Conservation (phyloP, 2,329 filamentous ascomycete species). For the Emergomyces pasteurianus region DNA sequence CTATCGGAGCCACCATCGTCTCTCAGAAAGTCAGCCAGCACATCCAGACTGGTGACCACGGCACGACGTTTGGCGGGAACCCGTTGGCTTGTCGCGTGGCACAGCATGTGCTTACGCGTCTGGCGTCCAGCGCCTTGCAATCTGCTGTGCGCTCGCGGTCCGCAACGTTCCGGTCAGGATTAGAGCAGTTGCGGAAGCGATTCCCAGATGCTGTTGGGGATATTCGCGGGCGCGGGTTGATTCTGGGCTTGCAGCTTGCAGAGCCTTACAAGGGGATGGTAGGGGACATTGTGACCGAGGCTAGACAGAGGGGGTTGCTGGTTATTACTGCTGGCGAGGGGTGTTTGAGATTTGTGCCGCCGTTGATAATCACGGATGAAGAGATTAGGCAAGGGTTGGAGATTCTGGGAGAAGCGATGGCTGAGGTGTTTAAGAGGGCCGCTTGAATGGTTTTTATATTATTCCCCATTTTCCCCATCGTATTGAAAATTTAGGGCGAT, state of each 20-base stretch:
- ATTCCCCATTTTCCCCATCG: background rate
- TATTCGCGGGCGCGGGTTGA: slow-evolving; percentile 69
- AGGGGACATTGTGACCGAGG: slow-evolving; percentile 61
- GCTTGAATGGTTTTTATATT: background rate
- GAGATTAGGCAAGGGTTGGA: slow-evolving; percentile 69
- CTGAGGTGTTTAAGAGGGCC: slow-evolving; percentile 37
- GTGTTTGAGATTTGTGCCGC: slow-evolving; percentile 83
- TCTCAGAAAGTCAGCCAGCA: slow-evolving; percentile 56
- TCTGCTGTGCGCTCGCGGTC: slow-evolving; percentile 57
- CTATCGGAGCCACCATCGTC: slow-evolving; percentile 71
- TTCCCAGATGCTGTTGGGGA: slow-evolving; percentile 66
- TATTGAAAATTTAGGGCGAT: background rate
- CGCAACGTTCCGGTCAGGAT: slow-evolving; percentile 45
- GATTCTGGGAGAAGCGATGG: slow-evolving; percentile 60
- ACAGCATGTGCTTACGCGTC: slow-evolving; percentile 68
- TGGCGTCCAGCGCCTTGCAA: slow-evolving; percentile 61
- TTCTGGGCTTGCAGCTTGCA: slow-evolving; percentile 73
- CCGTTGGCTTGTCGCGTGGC: slow-evolving; percentile 74
- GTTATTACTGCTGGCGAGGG: slow-evolving; percentile 90
- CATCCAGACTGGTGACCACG: slow-evolving; percentile 69
- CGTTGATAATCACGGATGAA: slow-evolving; percentile 63
- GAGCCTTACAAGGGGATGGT: slow-evolving; percentile 47
- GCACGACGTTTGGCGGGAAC: slow-evolving; percentile 89
- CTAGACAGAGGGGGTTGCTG: slow-evolving; percentile 73
- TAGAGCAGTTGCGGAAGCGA: slow-evolving; percentile 43